Conservation (phyloP, 2,329 filamentous ascomycete species). For the Trichoderma semiorbis region DNA sequence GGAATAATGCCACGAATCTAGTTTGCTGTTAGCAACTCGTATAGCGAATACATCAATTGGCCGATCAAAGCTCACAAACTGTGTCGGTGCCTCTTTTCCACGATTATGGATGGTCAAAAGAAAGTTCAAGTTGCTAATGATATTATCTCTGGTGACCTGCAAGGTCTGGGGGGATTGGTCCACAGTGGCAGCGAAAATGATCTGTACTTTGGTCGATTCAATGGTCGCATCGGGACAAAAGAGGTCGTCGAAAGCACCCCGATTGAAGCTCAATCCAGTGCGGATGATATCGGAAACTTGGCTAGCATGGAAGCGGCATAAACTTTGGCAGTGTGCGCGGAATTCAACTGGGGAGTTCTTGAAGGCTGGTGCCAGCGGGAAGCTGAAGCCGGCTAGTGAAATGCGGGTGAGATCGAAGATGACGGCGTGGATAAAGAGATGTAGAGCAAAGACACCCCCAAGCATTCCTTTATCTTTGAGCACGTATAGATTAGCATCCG, state of each 20-base stretch:
- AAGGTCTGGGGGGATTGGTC: slow-evolving; percentile 21
- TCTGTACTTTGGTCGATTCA: slow-evolving; percentile 29
- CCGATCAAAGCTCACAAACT: slow-evolving; percentile 12
- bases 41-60: not conserved
- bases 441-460: slow-evolving; percentile 26
- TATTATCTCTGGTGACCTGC: slow-evolving; percentile 22
- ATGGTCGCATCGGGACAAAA: slow-evolving; percentile 24
- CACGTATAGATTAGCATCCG: slow-evolving; percentile 23
- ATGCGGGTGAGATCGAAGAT: slow-evolving; percentile 26
- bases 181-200: slow-evolving; percentile 26
- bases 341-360: slow-evolving; percentile 23
- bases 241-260: slow-evolving; percentile 24
- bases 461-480: slow-evolving; percentile 22
- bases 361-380: slow-evolving; percentile 26
- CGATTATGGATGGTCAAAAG: slow-evolving; percentile 18
- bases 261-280: slow-evolving; percentile 19
- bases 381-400: slow-evolving; percentile 27
- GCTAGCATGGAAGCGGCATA: slow-evolving; percentile 25
- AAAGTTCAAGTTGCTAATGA: slow-evolving; percentile 23
- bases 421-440: slow-evolving; percentile 26
- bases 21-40: not conserved
- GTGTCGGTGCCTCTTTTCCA: slow-evolving; percentile 21
- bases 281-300: slow-evolving; percentile 24
- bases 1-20: slow-evolving; percentile 22
- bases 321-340: slow-evolving; percentile 22